Base-by-base conservation (phyloP, 768 basidiomycete species). In the Pleurotus cornucopiae region DNA sequence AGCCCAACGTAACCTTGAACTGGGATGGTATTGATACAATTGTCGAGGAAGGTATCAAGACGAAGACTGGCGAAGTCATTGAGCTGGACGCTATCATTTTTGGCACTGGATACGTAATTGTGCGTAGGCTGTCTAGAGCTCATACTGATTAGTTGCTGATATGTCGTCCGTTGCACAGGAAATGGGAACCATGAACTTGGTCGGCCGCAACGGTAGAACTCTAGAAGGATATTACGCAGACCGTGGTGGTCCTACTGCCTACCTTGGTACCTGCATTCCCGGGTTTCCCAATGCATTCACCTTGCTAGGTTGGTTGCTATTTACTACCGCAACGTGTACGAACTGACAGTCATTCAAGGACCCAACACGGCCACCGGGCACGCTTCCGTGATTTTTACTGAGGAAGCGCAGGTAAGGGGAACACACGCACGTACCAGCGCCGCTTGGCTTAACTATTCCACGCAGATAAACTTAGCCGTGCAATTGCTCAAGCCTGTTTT, bases 351-450 rank as follows among this genome's bases (percentile, higher is more conserved):
- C 47, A 26, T 43, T 1, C 5, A 54, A 81, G 80, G 80, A 0
- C 83, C 84, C 2, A 86, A 86, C 63, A 76, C 76, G 34, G 77
- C 76, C 25, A 73, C 79, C 6, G 84, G 83, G 12, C 84, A 85
- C 60, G 79, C 78, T 6, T 84, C 84, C 21, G 73, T 81, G 37
- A 71, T 85, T 46, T 84, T 80, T 63, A 73, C 72, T 51, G 74
- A 80, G 58, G 84, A 85, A 64, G 70, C 75, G 5, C 82, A 85
- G 76, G 83, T 80, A 44, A 49, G 69, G 25, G 16, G 57, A 55
- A 55, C 23, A 43, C 41, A 7, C 12, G 23, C 40, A 39, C 30
- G 37, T 34, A 34, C 37, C 40, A 40, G 45, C 55, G 63, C 49
- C 62, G 56, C 34, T 48, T 18, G 40, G 57, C 13, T 55, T 57